These are phyloP conservation scores for Mycena vitilis DNA, from an alignment of 768 basidiomycete species.

Conservation along the genomic window DNA sequence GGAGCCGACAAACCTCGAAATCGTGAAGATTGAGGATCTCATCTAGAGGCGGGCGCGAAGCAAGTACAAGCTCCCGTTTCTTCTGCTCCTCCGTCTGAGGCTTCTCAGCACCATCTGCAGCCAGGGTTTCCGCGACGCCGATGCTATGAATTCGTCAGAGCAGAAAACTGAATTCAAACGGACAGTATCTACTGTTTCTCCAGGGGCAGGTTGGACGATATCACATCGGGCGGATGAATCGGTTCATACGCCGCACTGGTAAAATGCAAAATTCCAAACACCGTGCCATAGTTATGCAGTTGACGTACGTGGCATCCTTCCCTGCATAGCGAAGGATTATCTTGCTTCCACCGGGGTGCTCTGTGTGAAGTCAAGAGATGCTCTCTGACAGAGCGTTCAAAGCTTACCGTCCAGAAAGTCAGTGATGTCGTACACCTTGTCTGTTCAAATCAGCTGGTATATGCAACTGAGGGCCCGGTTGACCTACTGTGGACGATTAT, in stretches of 20 bases:
- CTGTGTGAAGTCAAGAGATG: slow-evolving; percentile 35
- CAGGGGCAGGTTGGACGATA: slow-evolving; percentile 65
- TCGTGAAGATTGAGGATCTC: slow-evolving; percentile 80
- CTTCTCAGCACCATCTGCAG: slow-evolving; percentile 56
- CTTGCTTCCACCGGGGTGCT: slow-evolving; percentile 67
- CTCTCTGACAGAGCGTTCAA: not conserved
- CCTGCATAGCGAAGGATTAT: slow-evolving; percentile 77
- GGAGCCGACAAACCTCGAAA: slow-evolving; percentile 65
- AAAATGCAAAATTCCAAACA: not conserved
- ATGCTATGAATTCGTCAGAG: slow-evolving; percentile 45
- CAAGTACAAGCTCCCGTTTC: slow-evolving; percentile 56
- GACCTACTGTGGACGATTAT: slow-evolving; percentile 68
- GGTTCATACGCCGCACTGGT: slow-evolving; percentile 68
- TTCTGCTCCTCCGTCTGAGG: slow-evolving; percentile 62
- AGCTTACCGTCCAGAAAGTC: slow-evolving; percentile 57
- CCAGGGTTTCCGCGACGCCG: slow-evolving; percentile 61
- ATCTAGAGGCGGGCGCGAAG: slow-evolving; percentile 64
- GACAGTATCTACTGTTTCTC: slow-evolving; percentile 65
- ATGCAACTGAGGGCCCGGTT: not conserved
- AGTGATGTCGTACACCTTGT: slow-evolving; percentile 65
- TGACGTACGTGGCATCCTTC: slow-evolving; percentile 71
- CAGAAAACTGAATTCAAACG: not conserved
- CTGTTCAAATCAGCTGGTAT: slow-evolving; percentile 36
- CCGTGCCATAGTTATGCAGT: slow-evolving; percentile 18
- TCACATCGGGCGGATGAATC: slow-evolving; percentile 74